These are phyloP conservation scores for Astrothelium subdiscretum DNA, from an alignment of 495 filamentous ascomycete species.

Conservation along the genomic window DNA sequence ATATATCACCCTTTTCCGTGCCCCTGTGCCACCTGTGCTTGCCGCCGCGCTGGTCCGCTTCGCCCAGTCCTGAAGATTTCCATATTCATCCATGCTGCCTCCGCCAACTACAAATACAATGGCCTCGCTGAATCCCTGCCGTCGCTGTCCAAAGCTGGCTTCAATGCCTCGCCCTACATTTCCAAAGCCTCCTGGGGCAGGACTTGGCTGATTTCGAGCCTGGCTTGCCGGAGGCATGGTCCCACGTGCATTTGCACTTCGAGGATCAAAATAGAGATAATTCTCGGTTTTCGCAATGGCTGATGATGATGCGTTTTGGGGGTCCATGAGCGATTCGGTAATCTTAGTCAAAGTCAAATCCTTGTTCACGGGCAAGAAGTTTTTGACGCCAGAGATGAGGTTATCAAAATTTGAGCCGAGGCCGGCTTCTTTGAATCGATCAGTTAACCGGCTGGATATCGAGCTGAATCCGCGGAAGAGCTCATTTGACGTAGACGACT, in stretches of 20 bases:
- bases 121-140: slow-evolving; percentile 90
- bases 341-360: slow-evolving; percentile 97
- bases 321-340: slow-evolving; percentile 97
- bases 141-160: slow-evolving; percentile 83
- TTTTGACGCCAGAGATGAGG: slow-evolving; percentile 96
- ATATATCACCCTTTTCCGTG: slow-evolving; percentile 68
- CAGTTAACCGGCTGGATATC: slow-evolving; percentile 81
- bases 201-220: slow-evolving; percentile 34
- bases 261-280: slow-evolving; percentile 97
- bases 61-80: slow-evolving; percentile 95
- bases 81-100: slow-evolving; percentile 98
- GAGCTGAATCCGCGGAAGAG: slow-evolving; percentile 83
- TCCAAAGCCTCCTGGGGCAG: slow-evolving; percentile 32
- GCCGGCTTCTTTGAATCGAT: slow-evolving; percentile 83
- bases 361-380: slow-evolving; percentile 89
- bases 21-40: slow-evolving; percentile 33
- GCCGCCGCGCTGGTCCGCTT: slow-evolving; percentile 52
- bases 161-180: slow-evolving; percentile 46
- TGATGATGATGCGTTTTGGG: slow-evolving; percentile 70
- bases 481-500: slow-evolving; percentile 52
- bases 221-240: slow-evolving; percentile 63
- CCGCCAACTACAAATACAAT: slow-evolving; percentile 96
- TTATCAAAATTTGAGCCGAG: slow-evolving; percentile 86
- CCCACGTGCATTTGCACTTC: slow-evolving; percentile 82
- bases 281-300: slow-evolving; percentile 95